Conservation (phyloP, 768 basidiomycete species). For the Pleurotus cornucopiae region DNA sequence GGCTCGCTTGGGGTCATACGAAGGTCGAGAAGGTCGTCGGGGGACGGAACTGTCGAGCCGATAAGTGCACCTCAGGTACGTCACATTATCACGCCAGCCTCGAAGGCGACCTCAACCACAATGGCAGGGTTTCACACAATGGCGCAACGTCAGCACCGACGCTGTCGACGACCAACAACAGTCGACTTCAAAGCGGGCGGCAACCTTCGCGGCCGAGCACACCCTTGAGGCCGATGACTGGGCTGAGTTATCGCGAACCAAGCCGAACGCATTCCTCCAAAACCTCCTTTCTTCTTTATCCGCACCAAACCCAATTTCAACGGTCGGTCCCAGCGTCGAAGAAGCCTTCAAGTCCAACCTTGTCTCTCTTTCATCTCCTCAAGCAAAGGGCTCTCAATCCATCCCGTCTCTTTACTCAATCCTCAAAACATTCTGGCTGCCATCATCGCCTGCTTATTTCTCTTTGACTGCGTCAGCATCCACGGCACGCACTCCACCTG, state of each 20-base stretch:
- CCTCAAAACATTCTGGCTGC: slow-evolving; percentile 82
- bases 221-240: slow-evolving; percentile 58
- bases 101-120: not conserved
- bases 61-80: not conserved
- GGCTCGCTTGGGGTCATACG: slow-evolving; percentile 52
- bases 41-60: not conserved
- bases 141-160: slow-evolving; percentile 3
- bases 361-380: slow-evolving; percentile 48
- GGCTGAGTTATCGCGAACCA: slow-evolving; percentile 52
- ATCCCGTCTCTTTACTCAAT: slow-evolving; percentile 74
- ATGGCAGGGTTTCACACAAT: not conserved
- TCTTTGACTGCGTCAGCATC: slow-evolving; percentile 71
- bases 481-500: slow-evolving; percentile 61
- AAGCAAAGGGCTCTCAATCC: slow-evolving; percentile 36
- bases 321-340: slow-evolving; percentile 60
- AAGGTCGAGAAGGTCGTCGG: slow-evolving; percentile 12
- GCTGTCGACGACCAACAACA: not conserved
- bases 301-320: slow-evolving; percentile 60
- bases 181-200: not conserved
- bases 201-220: slow-evolving; percentile 41
- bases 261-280: slow-evolving; percentile 54
- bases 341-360: slow-evolving; percentile 80
- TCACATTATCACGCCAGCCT: not conserved
- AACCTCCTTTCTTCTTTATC: slow-evolving; percentile 54
- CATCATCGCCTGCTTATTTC: slow-evolving; percentile 73